Evolutionary conservation across 2,329 filamentous ascomycete genomes (phyloP).

Genomic region (Rhynchosporium graminicola): DNA sequence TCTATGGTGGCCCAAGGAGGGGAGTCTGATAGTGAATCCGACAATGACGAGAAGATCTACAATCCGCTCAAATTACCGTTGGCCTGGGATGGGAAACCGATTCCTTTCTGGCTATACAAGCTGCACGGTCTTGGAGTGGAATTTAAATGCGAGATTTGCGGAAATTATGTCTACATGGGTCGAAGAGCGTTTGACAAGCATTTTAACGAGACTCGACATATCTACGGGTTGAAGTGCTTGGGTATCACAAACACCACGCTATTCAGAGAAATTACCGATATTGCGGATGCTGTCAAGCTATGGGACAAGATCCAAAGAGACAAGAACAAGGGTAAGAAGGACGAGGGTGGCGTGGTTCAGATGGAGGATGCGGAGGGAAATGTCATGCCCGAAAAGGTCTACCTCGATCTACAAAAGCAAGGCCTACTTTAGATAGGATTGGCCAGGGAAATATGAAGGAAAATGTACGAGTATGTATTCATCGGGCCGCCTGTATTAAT

Average conservation of each 20-base stretch:
- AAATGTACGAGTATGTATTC: conserved; percentile 24
- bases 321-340: conserved; percentile 73
- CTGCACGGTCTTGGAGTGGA: conserved; percentile 93
- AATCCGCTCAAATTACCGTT: conserved; percentile 95
- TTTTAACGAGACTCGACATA: conserved; percentile 90
- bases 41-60: conserved; percentile 85
- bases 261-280: conserved; percentile 91
- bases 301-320: conserved; percentile 94
- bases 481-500: not conserved
- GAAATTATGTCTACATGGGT: conserved; percentile 99
- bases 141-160: conserved; percentile 93
- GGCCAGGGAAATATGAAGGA: not conserved
- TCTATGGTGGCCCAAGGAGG: conserved; percentile 42
- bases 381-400: conserved; percentile 99
- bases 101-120: conserved; percentile 98
- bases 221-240: conserved; percentile 90
- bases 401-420: conserved; percentile 91
- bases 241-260: conserved; percentile 89
- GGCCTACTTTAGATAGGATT: conserved; percentile 63
- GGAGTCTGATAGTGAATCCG: conserved; percentile 67
- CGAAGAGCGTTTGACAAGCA: conserved; percentile 96
- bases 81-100: conserved; percentile 98
- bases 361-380: conserved; percentile 99
- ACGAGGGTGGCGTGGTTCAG: conserved; percentile 85
- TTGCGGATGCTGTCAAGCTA: conserved; percentile 82